Base-by-base conservation (phyloP, 2,329 filamentous ascomycete genomes). In the Sarocladium kiliense region DNA sequence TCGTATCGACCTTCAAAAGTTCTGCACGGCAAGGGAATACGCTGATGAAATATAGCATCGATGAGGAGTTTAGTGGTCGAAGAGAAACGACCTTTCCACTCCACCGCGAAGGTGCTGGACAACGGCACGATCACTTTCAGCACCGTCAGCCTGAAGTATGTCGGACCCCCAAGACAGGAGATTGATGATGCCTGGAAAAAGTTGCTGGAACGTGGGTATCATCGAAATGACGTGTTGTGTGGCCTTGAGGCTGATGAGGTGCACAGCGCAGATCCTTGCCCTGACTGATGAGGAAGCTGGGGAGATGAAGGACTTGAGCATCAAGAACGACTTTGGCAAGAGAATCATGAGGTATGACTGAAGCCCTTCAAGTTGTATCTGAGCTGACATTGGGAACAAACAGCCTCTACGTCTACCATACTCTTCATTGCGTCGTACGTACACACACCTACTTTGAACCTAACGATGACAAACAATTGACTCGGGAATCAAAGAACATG, bases 291-390 rank as follows among this genome's bases (percentile, higher is more conserved):
- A 47, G 12, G 44, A 47, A 30, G 44, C 44, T n/a, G 44, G 44
- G 12, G 44, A 47, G 44, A 27, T 47, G 44, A 47, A 30, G n/a
- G 25, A 47, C 21, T 11, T 47, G 44, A 47, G 44, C 25, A n/a
- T 47, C 44, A 47, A 47, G 44, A 47, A 47, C 27, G 21, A 26
- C 7, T 23, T 23, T 30, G 44, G 44, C 11, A 47, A 27, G n/a
- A 10, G 44, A n/a, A 47, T 47, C 44, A 47, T 47, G 44, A 47
- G 44, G 44, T 47, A 27, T n/a, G 44, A n/a, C n/a, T n/a, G n/a
- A n/a, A n/a, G n/a, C n/a, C n/a, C n/a, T n/a, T n/a, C n/a, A n/a
- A n/a, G n/a, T n/a, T n/a, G n/a, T n/a, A n/a, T n/a, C n/a, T n/a
- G n/a, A n/a, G n/a, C n/a, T n/a, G n/a, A n/a, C n/a, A n/a, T n/a